Conservation (phyloP, 1,284 basidiomycete species). For the Leccinum solheimii region DNA sequence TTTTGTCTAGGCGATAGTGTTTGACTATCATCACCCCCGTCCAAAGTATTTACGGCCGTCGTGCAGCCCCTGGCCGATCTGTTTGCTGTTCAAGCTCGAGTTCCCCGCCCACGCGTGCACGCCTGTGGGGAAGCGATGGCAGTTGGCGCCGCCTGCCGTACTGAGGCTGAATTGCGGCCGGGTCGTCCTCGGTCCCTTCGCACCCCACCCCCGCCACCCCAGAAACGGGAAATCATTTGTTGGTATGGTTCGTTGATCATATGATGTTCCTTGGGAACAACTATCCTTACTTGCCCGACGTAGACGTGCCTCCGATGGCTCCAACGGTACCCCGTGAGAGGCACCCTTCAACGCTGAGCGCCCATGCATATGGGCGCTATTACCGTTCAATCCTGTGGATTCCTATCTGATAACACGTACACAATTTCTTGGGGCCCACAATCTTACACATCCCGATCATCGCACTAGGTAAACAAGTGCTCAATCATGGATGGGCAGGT, state of each 20-base stretch:
- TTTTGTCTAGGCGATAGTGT: background rate
- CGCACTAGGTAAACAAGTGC: background rate
- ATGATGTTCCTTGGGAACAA: conserved; percentile 9
- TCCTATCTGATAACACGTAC: conserved; percentile 1
- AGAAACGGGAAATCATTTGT: conserved; percentile 7
- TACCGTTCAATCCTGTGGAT: background rate
- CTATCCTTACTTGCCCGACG: background rate
- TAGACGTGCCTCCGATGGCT: background rate
- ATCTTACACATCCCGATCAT: conserved; percentile 10
- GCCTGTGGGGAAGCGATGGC: conserved; percentile 2
- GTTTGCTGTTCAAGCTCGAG: background rate
- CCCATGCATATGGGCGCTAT: background rate
- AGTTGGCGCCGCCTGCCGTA: conserved; percentile 3
- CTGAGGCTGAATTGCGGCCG: conserved; percentile 1
- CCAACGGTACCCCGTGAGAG: background rate
- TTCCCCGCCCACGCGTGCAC: background rate
- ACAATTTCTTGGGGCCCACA: background rate
- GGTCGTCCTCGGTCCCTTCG: background rate
- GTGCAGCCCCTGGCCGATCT: background rate
- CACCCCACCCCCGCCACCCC: background rate
- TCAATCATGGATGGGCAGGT: conserved; percentile 1
- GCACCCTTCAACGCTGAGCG: background rate
- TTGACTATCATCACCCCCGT: background rate
- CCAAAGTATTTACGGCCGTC: background rate
- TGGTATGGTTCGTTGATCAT: background rate